phyloP scores from a whole-genome alignment of 2,329 filamentous ascomycete species.

The Botrytis sinoallii region DNA sequence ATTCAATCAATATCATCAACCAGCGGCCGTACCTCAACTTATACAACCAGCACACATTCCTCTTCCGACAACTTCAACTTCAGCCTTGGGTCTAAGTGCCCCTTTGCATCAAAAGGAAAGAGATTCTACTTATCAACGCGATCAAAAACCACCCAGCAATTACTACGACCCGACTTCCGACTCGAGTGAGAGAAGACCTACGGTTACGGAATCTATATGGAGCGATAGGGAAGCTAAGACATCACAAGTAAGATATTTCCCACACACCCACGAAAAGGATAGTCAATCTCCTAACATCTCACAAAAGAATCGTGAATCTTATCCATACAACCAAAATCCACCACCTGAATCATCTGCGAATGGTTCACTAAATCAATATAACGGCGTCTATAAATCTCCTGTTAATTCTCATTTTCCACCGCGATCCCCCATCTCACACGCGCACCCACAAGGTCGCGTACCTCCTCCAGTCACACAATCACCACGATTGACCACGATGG shows the following conservation, averaged over 20 bases:
- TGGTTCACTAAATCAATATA: slow-evolving; percentile 50
- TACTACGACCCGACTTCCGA: slow-evolving; percentile 48
- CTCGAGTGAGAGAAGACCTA: slow-evolving; percentile 41
- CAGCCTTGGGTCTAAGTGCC: slow-evolving; percentile 28
- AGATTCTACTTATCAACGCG: slow-evolving; percentile 36
- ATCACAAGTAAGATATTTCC: slow-evolving; percentile 34
- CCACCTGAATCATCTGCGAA: slow-evolving; percentile 31
- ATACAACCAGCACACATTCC: slow-evolving; percentile 34
- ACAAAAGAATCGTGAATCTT: slow-evolving; percentile 49
- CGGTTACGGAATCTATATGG: slow-evolving; percentile 39
- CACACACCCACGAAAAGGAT: slow-evolving; percentile 4
- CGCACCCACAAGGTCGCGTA: slow-evolving; percentile 40
- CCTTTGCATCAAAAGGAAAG: slow-evolving; percentile 34
- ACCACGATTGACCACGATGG: slow-evolving; percentile 39
- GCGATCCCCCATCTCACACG: slow-evolving; percentile 50
- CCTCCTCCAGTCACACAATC: slow-evolving; percentile 34
- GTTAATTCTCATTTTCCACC: slow-evolving; percentile 45
- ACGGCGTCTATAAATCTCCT: slow-evolving; percentile 50
- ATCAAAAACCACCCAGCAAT: slow-evolving; percentile 42
- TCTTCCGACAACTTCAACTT: slow-evolving; percentile 13
- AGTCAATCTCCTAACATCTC: slow-evolving; percentile 5
- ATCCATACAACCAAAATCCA: slow-evolving; percentile 43
- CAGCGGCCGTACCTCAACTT: slow-evolving; percentile 28
- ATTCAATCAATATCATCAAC: slow-evolving; percentile 36
- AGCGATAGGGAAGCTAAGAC: slow-evolving; percentile 32